Base-by-base conservation (phyloP, 805 yeast species). In the Saturnispora besseyi region DNA sequence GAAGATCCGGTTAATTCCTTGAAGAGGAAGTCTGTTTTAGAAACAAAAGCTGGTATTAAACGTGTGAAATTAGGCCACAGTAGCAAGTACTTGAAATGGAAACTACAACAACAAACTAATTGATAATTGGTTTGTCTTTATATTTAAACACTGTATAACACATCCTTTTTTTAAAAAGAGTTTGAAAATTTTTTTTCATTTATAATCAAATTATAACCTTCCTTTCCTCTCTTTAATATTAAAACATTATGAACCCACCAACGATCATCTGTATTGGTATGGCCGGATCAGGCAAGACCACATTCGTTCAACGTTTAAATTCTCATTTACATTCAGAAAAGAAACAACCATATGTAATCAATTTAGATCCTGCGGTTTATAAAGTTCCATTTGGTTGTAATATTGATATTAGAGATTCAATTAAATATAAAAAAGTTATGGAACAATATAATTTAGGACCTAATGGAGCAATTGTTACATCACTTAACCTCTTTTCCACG, bases 391-490 rank as follows among this genome's bases (percentile, higher is more conserved):
- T 82, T 65, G 93, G 90, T 18, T 84, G 95, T 40, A 89, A 93
- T 63, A 89, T 93, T 54, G 99, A 93, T 67, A 93, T 93, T 55
- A 75, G 99, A 61, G 99, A 93, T 67, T 87, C 97, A 0, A 87
- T 93, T 53, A 91, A 93, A 63, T 93, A 93, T 66, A 87, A 85
- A 56, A 89, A 93, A 62, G 98, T 93, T 41, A 93, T 91, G 98
- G 93, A 89, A 59, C 90, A 90, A 62, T 87, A 91, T 63, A 84
- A 87, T 51, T 67, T 93, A 51, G 99, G 99, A 0, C 99, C 99
- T 12, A 93, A 93, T 63, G 99, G 99, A 51, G 98, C 98, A 2
- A 93, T 93, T 62, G 96, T 95, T 55, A 93, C 99, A 0, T 87
- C 96, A 21, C 73, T 93, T 53, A 93, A 93, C 63, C 71, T 93